Base-by-base conservation (phyloP, 805 yeast species). In the Barnettozyma salicaria region DNA sequence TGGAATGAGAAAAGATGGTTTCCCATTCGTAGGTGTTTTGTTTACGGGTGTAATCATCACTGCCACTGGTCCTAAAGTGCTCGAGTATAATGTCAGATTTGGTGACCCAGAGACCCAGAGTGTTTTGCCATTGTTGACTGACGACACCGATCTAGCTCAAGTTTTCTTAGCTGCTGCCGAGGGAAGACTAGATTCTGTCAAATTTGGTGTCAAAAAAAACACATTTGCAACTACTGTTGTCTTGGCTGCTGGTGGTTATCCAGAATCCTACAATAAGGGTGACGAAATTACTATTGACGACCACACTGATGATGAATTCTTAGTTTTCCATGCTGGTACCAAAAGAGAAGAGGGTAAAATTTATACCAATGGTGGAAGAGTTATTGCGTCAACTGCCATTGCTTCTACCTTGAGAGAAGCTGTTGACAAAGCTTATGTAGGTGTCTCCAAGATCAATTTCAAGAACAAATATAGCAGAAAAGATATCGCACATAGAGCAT, bases 91-190 rank as follows among this genome's bases (percentile, higher is more conserved):
- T 52, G 97, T 94, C 35, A 80, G 99, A 64, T 94, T 92, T 51
- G 99, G 99, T 45, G 99, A 92, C 61, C 99, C 99, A 48, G 99
- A 92, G 66, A 92, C 97, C 24, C 98, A 92, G 68, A 85, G 97
- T 3, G 95, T 92, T 18, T 68, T 92, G 55, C 96, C 97, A 16
- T 70, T 92, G 55, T 67, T 92, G 45, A 67, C 85, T 32, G 75
- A 77, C 28, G 82, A 79, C 37, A 80, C 96, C n/a, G 99, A 92
- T 63, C 71, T 92, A 55, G 92, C 96, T 32, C 87, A 89, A 61
- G 78, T 92, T 32, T 76, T 94, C 74, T 63, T 90, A 37, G 98
- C 97, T 31, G 81, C 95, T 47, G 95, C 92, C 30, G 96, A 90
- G 60, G 95, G 83, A 62, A 74, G 97, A 61, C 74, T 92, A 48